A percentile compares a stretch with the other conserved stretches of the same genome.
These are phyloP conservation scores for Komagataella kurtzmanii DNA, from an alignment of 805 yeast genomes.

Conservation along the genomic window DNA sequence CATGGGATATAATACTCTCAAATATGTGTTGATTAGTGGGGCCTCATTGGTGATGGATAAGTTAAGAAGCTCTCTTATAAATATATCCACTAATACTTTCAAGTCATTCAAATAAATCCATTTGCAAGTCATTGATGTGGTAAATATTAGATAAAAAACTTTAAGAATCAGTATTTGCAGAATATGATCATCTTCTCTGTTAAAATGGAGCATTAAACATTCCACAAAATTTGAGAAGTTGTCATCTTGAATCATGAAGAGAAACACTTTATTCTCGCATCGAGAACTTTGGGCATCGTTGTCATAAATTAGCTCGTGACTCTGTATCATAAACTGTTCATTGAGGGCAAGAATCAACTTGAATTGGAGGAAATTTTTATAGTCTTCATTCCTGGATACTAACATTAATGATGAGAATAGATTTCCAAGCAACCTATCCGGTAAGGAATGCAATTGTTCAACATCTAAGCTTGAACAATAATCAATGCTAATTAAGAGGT, in stretches of 20 bases:
- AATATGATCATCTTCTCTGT: constrained; percentile 60
- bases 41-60: constrained; percentile 42
- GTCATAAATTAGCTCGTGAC: constrained; percentile 1
- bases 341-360: constrained; percentile 62
- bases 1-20: constrained; percentile 64
- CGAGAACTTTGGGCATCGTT: constrained; percentile 7
- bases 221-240: constrained; percentile 46
- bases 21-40: constrained; percentile 50
- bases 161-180: constrained; percentile 71
- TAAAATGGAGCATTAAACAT: constrained; percentile 59
- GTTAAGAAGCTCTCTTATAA: constrained; percentile 67
- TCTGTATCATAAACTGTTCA: constrained; percentile 71
- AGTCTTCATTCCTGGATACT: constrained; percentile 28
- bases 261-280: constrained; percentile 36
- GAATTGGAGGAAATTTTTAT: constrained; percentile 57
- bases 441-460: constrained; percentile 26
- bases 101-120: constrained; percentile 74
- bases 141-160: constrained; percentile 60
- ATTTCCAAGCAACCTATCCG: constrained; percentile 30
- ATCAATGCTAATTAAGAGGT: neutral
- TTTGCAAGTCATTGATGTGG: constrained; percentile 49
- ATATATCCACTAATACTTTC: constrained; percentile 70
- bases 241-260: constrained; percentile 31
- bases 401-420: constrained; percentile 29
- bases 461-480: neutral